Base-by-base conservation (phyloP, 179 eudicot species). In the Amaranthus tricolor region DNA sequence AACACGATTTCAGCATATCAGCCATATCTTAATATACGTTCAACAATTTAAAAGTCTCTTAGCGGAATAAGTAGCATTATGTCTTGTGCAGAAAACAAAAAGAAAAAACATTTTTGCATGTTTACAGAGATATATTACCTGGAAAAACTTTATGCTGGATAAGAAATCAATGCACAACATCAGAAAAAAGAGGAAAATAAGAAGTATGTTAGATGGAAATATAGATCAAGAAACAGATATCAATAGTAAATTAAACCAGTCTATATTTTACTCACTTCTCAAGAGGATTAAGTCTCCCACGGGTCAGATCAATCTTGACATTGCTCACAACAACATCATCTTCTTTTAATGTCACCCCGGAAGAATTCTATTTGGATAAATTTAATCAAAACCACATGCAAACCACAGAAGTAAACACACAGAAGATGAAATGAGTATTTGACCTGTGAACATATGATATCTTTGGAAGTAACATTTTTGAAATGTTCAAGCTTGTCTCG, bases 391-490 rank as follows among this genome's bases (percentile, higher is more conserved):
- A 59, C 10, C 16, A 16, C 24, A 44, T 2, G 8, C 4, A 63
- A 15, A 43, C 5, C 14, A 24, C 21, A 75, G 57, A 72, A 59
- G 19, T 40, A 49, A 9, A 48, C 10, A 10, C 52, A 43, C 62
- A 66, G 31, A 45, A 17, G 9, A 61, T 53, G n/a, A 52, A 74
- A 71, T 9, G 49, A 47, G 64, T 9, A 40, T 24, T 66, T 67
- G 54, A 92, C 97, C 96, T 92, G 96, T 45, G 96, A 85, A 74
- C 96, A 92, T 66, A 92, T 79, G 75, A 92, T 90, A 82, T 92
- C 91, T 73, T 86, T 82, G 16, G 92, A 87, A 1, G 96, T 90
- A 76, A 92, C 86, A n/a, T 85, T 78, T 83, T 88, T 86, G 72
- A 87, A 87, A 80, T 82, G 84, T 76, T 86, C 97, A 76, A 90